Base-by-base conservation (phyloP, 1,284 basidiomycete species). In the Peniophora sp. region DNA sequence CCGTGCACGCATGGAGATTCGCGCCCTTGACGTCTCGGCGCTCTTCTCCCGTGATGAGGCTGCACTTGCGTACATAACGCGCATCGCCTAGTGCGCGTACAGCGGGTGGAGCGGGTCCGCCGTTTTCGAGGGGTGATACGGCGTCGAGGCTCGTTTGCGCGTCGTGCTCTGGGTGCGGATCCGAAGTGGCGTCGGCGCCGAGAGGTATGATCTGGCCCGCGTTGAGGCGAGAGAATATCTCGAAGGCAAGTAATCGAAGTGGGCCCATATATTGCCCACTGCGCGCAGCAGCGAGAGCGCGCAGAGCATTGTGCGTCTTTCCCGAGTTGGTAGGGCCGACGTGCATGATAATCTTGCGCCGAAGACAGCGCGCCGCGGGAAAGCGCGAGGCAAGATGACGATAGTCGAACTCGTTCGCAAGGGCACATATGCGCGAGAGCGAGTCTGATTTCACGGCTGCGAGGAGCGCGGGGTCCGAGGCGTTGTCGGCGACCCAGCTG, bases 291-390 rank as follows among this genome's bases (percentile, higher is more conserved):
- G 92, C 89, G 1, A 99, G 77, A 0, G 94, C 91, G 45, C 92
- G 84, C 12, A 99, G 73, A 0, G 95, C 96, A 60, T 89, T 86
- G 65, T 98, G 87, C 0, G 95, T 99, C 71, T 99, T 99, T 39
- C 96, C 96, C 53, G 90, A 93, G 69, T 99, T 99, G 32, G 96
- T 99, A 0, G 96, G 96, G 0, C 96, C 96, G 52, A 99, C 92
- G 63, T 99, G 96, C 71, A 99, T 85, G 65, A 96, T 89, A 57
- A 98, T 74, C 60, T 86, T 87, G n/a, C 96, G 80, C 8, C 75
- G 78, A 52, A 45, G 58, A 3, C 50, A 52, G 16, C 81, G 74
- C 0, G 81, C 71, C 0, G 38, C 1, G 0, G 64, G 56, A 58
- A 62, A 80, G 20, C 61, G 57, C 54, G 78, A 72, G 1, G 69